phyloP scores from a whole-genome alignment of 1,139 yeast genomes.

The Debaryomyces sp. region DNA sequence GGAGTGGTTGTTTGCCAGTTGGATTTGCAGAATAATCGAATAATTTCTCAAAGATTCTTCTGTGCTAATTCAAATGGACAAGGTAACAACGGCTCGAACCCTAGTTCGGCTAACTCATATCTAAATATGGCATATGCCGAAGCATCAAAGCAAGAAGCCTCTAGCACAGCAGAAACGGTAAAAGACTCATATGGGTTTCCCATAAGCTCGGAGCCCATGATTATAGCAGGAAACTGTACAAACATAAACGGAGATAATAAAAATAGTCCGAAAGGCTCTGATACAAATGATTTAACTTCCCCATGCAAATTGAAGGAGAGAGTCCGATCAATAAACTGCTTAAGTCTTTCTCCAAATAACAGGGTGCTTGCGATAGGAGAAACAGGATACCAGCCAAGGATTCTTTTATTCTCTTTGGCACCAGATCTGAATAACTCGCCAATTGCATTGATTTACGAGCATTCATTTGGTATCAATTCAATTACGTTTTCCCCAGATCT shows the following conservation, averaged over 20 bases:
- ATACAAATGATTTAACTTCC: slow-evolving; percentile 16
- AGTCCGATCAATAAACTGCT: slow-evolving; percentile 56
- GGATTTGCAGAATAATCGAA: slow-evolving; percentile 16
- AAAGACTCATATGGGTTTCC: slow-evolving; percentile 41
- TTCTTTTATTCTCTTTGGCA: slow-evolving; percentile 61
- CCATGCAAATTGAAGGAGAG: slow-evolving; percentile 44
- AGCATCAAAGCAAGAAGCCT: not conserved
- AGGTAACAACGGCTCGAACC: slow-evolving; percentile 5
- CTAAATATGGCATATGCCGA: slow-evolving; percentile 27
- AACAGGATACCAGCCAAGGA: slow-evolving; percentile 65
- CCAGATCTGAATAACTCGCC: slow-evolving; percentile 50
- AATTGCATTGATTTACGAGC: slow-evolving; percentile 57
- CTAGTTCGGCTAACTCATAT: slow-evolving; percentile 33
- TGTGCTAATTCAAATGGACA: slow-evolving; percentile 43
- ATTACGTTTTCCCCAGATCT: slow-evolving; percentile 64
- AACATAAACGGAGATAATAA: slow-evolving; percentile 5
- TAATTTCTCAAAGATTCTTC: slow-evolving; percentile 47
- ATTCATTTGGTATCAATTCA: slow-evolving; percentile 60
- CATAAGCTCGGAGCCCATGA: slow-evolving; percentile 28
- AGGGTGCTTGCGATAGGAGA: slow-evolving; percentile 66
- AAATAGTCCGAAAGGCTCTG: not conserved
- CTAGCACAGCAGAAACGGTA: slow-evolving; percentile 12
- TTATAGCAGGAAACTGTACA: slow-evolving; percentile 19
- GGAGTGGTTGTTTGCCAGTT: slow-evolving; percentile 59
- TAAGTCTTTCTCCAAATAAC: slow-evolving; percentile 57